Base-by-base conservation (phyloP, 2,329 filamentous ascomycete genomes). In the Aspergillus chevalieri region DNA sequence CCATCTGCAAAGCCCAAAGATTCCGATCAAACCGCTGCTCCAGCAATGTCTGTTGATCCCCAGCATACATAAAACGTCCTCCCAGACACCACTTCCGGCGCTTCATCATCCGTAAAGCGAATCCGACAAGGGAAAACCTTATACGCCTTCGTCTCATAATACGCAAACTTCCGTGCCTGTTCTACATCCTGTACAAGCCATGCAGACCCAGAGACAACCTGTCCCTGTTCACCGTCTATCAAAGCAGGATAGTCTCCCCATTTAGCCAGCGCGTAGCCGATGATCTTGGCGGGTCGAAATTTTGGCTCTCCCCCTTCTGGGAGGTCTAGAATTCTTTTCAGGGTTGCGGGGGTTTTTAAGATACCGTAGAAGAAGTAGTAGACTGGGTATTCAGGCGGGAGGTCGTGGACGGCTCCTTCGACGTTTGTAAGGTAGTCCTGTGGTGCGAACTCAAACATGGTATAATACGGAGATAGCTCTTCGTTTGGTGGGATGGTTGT, bases 321-420 rank as follows among this genome's bases (percentile, higher is more conserved):
- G 5, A 57, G 48, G 14, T 57, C 48, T 19, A 56, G 34, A 42
- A 52, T 55, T 10, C 52, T 46, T 24, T 49, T 30, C n/a, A 57
- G 47, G 10, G 50, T 56, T 1, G 48, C 47, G 2, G 62, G 52
- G 9, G 58, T 48, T 28, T 53, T 55, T 15, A 66, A 49, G 4
- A 60, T 60, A 19, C 60, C 60, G 50, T 67, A 65, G 58, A 66
- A 65, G 48, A 66, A 66, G 51, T 65, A 66, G 10, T 54, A 51
- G 1, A 47, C 39, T 15, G 52, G 54, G n/a, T 47, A 53, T 22
- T 42, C 26, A 22, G 51, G 51, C 2, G 53, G 48, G 1, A 47
- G 34, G 17, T 45, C 26, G 17, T 12, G 30, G 19, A 7, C 4
- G 5, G 48, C 33, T 28, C 43, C 48, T 19, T 51, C 43, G 36